phyloP scores from a whole-genome alignment of 805 yeast species.

The Lachancea kluyveri region DNA sequence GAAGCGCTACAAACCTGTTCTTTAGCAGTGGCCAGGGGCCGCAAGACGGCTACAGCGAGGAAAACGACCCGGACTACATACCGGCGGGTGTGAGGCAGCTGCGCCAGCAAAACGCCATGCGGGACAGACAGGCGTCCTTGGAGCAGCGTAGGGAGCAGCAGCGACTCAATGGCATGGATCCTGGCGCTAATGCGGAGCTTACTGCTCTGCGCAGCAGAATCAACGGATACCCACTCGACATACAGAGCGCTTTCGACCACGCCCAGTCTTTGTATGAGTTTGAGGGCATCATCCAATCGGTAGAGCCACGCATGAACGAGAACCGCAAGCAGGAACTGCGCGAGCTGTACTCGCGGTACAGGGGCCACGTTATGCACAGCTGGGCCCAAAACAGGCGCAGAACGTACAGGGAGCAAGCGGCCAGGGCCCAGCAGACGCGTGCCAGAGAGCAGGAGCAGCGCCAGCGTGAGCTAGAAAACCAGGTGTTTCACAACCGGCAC shows the following conservation, averaged over 20 bases:
- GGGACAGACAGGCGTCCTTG: neutral
- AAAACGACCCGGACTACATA: conserved; percentile 2
- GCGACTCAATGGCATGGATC: too few species aligned
- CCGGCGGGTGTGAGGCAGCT: conserved; percentile 2
- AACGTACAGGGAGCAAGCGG: too few species aligned
- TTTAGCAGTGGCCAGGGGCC: conserved; percentile 1
- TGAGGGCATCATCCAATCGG: conserved; percentile 14
- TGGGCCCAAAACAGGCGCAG: conserved; percentile 18
- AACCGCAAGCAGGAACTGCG: conserved; percentile 18
- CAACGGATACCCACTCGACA: conserved; percentile 14
- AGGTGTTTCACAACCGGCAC: neutral
- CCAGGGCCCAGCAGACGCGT: too few species aligned
- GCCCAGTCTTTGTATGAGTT: conserved; percentile 22
- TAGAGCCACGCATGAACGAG: conserved; percentile 18
- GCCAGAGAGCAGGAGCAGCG: too few species aligned
- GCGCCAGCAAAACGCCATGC: neutral
- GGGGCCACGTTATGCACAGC: conserved; percentile 13
- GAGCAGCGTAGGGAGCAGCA: too few species aligned
- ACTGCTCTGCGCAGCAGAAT: conserved; percentile 14
- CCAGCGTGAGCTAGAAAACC: neutral
- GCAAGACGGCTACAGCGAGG: neutral
- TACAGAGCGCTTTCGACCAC: conserved; percentile 21
- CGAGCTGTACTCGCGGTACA: conserved; percentile 16
- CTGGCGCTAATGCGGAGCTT: conserved; percentile 12
- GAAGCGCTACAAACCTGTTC: conserved; percentile 12